Evolutionary conservation across 768 basidiomycete genomes (phyloP), one percentile per base, ranked within the genome.

Genomic region (Mycena amicta): DNA sequence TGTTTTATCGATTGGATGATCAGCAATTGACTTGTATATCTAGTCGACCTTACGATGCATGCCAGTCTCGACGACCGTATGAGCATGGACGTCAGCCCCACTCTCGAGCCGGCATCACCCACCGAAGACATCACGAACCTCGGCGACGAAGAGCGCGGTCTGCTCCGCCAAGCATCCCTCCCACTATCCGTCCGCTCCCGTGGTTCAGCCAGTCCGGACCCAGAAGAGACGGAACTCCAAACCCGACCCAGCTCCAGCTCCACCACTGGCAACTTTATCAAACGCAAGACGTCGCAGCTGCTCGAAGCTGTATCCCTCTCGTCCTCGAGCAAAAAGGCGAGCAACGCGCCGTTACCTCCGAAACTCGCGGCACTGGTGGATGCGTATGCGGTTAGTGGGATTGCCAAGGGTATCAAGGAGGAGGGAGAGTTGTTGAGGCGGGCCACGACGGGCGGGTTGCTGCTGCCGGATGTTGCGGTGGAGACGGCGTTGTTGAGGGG

Each of bases 21-120:
- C n/a, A n/a, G n/a, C n/a, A n/a, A n/a, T n/a, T n/a, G n/a, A n/a
- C n/a, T n/a, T n/a, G n/a, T n/a, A n/a, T 8, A 28, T 3, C 2
- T 67, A 90, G 90, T 91, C 62, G 90, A 92, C 70, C 68, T 91
- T 45, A 91, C 89, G 0, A 84, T 88, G 76, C 83, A 86, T 40
- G 82, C 84, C 12, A 75, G 71, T 39, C 70, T 79, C 43, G 77
- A 74, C 16, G 59, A 50, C 23, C 45, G 59, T 23, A 60, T 72
- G n/a, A 73, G 64, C 53, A 73, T 55, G 51, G 79, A 74, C 73
- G 62, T 60, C 18, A 66, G 80, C 75, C 67, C 69, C 76, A 62
- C 83, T 74, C n/a, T 77, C 73, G 71, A 77, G 75, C 63, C 78
- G 67, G 51, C 56, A 3, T 66, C 73, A 4, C 66, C 74, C 13